Base-by-base conservation (phyloP, 208 protist species). In the Trichomonas gallinae region DNA sequence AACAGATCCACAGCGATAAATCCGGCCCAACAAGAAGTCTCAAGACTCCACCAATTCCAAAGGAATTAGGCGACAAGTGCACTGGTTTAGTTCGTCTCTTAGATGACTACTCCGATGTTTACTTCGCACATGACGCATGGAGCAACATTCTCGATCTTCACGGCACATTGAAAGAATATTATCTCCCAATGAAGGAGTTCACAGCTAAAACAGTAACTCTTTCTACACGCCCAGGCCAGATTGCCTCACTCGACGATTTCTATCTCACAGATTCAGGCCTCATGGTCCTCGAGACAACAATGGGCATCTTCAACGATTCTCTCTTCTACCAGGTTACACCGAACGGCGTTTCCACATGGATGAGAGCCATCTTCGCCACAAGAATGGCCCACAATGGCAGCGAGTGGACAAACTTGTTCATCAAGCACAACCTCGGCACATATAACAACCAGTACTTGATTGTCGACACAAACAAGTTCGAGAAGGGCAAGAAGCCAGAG, bases 191-290 rank as follows among this genome's bases (percentile, higher is more conserved):
- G 34, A 4, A 23, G 2, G 44, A 58, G 38, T 46, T 89, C 83
- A 44, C 45, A 8, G 83, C 83, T 10, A 45, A 89, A 11, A 2
- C 0, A 17, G 13, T 89, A 46, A 4, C 17, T 8, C 17, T 89
- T 26, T 44, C 34, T 89, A 42, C 34, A 46, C 34, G 40, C 38
- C 34, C 38, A n/a, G 98, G 97, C 13, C 63, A 98, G 38, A 81
- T 98, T 23, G 96, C 97, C 58, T 98, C 97, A 46, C 96, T 98
- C 21, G 98, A 99, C 97, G 98, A 99, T 97, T 99, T 98, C 96
- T 99, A 99, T 97, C 93, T 98, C 48, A 98, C 98, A 15, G 96
- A 97, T 85, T 96, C 46, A n/a, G 96, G 97, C 6, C 97, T 99
- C 2, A 97, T 97, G 58, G 96, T 98, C 23, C 97, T 98, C 96